Percentiles rank a stretch among this genome's conserved stretches.
Evolutionary conservation across 2,329 filamentous ascomycete genomes (phyloP).

Genomic region (Fusarium marasasianum): DNA sequence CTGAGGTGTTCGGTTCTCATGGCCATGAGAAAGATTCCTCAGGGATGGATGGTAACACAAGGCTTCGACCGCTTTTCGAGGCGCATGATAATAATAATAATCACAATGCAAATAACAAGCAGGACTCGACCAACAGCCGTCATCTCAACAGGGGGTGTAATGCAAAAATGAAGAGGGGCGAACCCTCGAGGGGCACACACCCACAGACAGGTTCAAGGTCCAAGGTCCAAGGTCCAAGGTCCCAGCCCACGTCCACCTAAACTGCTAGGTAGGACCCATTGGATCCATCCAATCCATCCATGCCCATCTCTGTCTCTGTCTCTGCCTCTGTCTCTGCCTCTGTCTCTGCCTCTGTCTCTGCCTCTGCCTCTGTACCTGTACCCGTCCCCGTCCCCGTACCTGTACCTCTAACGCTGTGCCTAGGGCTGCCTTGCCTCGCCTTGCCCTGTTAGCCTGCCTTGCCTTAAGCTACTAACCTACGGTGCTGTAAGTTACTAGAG

Average conservation of each 20-base stretch:
- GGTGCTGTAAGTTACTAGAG: constrained; percentile 11
- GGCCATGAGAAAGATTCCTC: constrained; percentile 1
- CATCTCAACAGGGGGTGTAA: constrained; percentile 39
- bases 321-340: not conserved
- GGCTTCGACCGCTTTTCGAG: constrained; percentile 39
- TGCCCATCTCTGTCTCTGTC: constrained; percentile 12
- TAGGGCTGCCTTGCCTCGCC: constrained; percentile 4
- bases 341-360: not conserved
- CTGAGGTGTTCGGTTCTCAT: not conserved
- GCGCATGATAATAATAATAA: constrained; percentile 37
- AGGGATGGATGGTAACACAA: constrained; percentile 38
- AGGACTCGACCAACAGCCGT: constrained; percentile 37
- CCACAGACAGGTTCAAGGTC: constrained; percentile 35
- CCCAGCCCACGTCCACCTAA: constrained; percentile 8
- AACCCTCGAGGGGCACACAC: constrained; percentile 40
- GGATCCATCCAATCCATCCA: not conserved
- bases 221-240: constrained; percentile 2
- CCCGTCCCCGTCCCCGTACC: constrained; percentile 1
- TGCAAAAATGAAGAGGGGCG: constrained; percentile 23
- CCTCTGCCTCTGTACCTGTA: not conserved
- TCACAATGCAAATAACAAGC: constrained; percentile 29
- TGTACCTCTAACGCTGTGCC: constrained; percentile 24
- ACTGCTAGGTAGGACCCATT: constrained; percentile 10
- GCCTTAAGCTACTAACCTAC: not conserved
- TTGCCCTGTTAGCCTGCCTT: constrained; percentile 9